Evolutionary conservation across 1,139 yeast genomes (phyloP).

Genomic region (Diutina rugosa): DNA sequence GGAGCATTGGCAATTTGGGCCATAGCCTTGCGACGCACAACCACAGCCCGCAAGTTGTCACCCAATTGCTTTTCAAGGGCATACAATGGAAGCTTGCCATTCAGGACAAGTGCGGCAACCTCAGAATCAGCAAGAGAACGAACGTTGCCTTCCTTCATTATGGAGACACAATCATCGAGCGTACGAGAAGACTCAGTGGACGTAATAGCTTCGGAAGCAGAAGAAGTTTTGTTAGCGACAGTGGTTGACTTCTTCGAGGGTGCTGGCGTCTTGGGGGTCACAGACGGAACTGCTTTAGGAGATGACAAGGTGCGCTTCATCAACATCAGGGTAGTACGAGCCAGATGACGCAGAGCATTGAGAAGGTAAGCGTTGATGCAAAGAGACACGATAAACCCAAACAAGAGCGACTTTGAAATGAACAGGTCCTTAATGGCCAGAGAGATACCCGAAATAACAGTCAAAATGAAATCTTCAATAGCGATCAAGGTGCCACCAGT

Average conservation of each 20-base stretch:
- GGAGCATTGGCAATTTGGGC: slow-evolving; percentile 78
- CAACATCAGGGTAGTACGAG: slow-evolving; percentile 28
- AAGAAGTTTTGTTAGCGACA: neutral
- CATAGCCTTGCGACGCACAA: slow-evolving; percentile 82
- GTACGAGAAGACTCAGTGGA: slow-evolving; percentile 10
- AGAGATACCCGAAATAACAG: slow-evolving; percentile 45
- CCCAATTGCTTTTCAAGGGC: slow-evolving; percentile 87
- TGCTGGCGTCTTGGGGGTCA: slow-evolving; percentile 6
- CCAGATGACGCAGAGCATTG: slow-evolving; percentile 58
- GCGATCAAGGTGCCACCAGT: slow-evolving; percentile 54
- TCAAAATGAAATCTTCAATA: slow-evolving; percentile 50
- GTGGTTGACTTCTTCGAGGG: slow-evolving; percentile 2
- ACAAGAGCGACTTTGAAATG: slow-evolving; percentile 64
- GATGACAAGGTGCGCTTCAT: slow-evolving; percentile 7
- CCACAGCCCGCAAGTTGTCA: slow-evolving; percentile 84
- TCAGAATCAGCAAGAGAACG: slow-evolving; percentile 59
- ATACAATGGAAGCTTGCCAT: slow-evolving; percentile 79
- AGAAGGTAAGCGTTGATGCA: slow-evolving; percentile 75
- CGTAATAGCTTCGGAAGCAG: neutral
- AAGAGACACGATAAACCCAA: slow-evolving; percentile 64
- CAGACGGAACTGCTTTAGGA: slow-evolving; percentile 4
- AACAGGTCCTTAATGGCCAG: slow-evolving; percentile 72
- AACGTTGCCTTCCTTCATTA: slow-evolving; percentile 63
- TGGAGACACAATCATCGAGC: slow-evolving; percentile 49
- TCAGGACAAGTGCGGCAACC: slow-evolving; percentile 53